Base-by-base conservation (phyloP, 148 eudicot genomes). In the Vaccinium vitisidaea region DNA sequence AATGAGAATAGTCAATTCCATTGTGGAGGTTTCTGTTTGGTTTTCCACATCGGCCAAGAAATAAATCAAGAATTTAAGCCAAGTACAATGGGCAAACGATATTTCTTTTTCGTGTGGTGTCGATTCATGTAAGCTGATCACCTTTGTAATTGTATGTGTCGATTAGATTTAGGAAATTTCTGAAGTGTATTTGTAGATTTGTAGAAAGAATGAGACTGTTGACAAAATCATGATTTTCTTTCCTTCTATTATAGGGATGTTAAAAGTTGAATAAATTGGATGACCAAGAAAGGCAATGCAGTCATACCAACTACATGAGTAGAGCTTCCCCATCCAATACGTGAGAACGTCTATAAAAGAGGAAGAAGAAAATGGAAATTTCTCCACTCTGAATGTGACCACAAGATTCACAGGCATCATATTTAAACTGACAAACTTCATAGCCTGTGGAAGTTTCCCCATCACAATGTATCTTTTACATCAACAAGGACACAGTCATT, bases 181-280 rank as follows among this genome's bases (percentile, higher is more conserved):
- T 8, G 21, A 48, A 25, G 39, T 63, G 50, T 85, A 23, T 53
- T 79, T 85, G 70, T 52, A 80, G 53, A 80, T n/a, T n/a, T n/a
- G n/a, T n/a, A n/a, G n/a, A n/a, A 14, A 80, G 32, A 55, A 73
- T 18, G 43, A 71, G 14, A 73, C 73, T 79, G 67, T 8, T 23
- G 55, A 5, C n/a, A 10, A 10, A 30, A 30, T 30, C 18, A 11
- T 80, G 5, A 59, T 19, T 30, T 48, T 76, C 30, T 30, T 30
- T 30, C 30, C 30, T 30, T 49, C 25, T 3, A 10, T 19, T n/a
- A 49, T 77, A 12, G 30, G 1, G 58, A 23, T 13, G 36, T 77
- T 25, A 58, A 49, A 75, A 75, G 27, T 75, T 39, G 52, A 75
- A 21, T 46, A 36, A 18, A 7, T 18, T 36, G 54, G 58, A n/a